phyloP scores from a whole-genome alignment of 495 filamentous ascomycete genomes.

The Tuber umbilicatum region DNA sequence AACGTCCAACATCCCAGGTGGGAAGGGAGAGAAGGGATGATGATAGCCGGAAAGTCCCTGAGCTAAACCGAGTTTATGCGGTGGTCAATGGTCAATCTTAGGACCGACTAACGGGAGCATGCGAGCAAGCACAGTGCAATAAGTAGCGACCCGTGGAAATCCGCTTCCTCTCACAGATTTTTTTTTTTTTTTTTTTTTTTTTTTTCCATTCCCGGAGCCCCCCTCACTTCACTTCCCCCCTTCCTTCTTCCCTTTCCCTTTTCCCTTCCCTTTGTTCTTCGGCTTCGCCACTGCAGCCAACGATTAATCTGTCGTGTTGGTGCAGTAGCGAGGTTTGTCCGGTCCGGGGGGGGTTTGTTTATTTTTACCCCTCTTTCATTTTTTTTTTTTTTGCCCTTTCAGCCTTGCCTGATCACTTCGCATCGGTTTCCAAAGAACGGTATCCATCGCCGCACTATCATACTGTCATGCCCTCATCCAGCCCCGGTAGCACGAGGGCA shows the following conservation, averaged over 20 bases:
- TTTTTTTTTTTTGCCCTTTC: slow-evolving; percentile 2
- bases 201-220: not conserved
- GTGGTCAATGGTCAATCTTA: not conserved
- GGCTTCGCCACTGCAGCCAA: not conserved
- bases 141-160: not conserved
- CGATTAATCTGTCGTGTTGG: not conserved
- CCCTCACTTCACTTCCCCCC: not conserved
- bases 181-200: not conserved
- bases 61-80: slow-evolving; percentile 1
- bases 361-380: not conserved
- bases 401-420: slow-evolving; percentile 1
- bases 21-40: not conserved
- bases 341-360: not conserved
- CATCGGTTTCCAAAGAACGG: slow-evolving; percentile 4
- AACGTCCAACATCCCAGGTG: not conserved
- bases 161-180: not conserved
- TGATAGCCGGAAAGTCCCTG: not conserved
- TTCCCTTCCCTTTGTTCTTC: not conserved
- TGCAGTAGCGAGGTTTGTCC: not conserved
- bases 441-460: slow-evolving; percentile 1
- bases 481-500: not conserved
- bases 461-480: not conserved
- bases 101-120: not conserved
- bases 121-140: not conserved
- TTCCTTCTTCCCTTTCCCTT: not conserved